Conservation (phyloP, 768 basidiomycete species). For the Pleurotus salmoneostramineus region DNA sequence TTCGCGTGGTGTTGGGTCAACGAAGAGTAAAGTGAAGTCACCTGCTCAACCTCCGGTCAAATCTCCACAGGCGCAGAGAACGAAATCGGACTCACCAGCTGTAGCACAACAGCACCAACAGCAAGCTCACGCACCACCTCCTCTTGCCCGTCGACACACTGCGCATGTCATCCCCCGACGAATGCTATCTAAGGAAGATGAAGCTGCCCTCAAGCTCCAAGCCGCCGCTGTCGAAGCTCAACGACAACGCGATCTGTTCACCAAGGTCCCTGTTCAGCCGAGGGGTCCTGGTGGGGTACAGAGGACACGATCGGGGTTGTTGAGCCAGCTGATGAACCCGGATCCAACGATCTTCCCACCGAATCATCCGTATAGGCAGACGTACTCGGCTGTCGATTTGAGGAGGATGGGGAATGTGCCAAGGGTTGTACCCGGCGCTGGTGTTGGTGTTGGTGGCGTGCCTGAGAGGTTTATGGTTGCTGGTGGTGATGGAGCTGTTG, state of each 20-base stretch:
- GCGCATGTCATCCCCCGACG: not conserved
- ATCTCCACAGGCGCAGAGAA: not conserved
- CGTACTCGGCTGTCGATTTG: conserved; percentile 37
- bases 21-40: not conserved
- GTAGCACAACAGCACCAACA: conserved; percentile 1
- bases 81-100: not conserved
- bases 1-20: not conserved
- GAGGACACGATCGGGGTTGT: conserved; percentile 45
- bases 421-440: not conserved
- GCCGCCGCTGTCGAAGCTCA: conserved; percentile 62
- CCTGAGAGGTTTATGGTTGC: conserved; percentile 5
- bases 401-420: conserved; percentile 35
- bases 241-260: conserved; percentile 67
- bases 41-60: not conserved
- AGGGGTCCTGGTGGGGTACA: conserved; percentile 58
- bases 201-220: conserved; percentile 21
- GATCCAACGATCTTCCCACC: conserved; percentile 56
- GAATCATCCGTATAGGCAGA: conserved; percentile 55
- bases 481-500: conserved; percentile 6
- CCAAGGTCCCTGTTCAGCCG: conserved; percentile 53
- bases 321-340: conserved; percentile 71
- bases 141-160: not conserved
- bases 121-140: not conserved
- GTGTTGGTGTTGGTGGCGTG: conserved; percentile 11
- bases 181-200: conserved; percentile 12